Conservation (phyloP, 345 rosid species). For the Eucalyptus erythrocorys region DNA sequence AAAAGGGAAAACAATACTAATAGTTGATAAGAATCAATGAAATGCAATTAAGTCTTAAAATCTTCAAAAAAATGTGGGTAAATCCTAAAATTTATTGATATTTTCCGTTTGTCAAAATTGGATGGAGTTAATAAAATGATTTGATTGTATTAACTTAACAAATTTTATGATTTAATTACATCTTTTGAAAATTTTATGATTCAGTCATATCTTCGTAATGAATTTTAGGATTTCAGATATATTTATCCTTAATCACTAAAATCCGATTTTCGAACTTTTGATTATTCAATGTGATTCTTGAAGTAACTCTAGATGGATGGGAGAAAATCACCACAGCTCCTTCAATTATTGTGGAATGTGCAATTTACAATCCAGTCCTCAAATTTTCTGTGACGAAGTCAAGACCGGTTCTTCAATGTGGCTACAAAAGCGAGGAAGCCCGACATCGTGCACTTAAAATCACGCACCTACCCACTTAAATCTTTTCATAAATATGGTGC, state of each 20-base stretch:
- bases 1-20: too few species aligned
- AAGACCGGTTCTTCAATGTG: not conserved
- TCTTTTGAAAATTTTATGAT: too few species aligned
- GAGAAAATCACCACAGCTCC: not conserved
- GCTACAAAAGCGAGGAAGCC: not conserved
- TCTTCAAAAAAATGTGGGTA: too few species aligned
- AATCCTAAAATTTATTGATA: too few species aligned
- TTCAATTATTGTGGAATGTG: not conserved
- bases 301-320: rapidly evolving
- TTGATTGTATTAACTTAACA: rapidly evolving
- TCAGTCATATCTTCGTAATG: rapidly evolving
- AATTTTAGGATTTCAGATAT: rapidly evolving
- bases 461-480: not conserved
- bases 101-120: too few species aligned
- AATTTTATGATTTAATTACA: too few species aligned
- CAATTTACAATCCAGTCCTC: not conserved
- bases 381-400: not conserved
- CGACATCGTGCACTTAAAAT: not conserved
- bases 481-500: not conserved
- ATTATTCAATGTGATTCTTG: not conserved
- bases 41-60: too few species aligned
- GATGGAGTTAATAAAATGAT: rapidly evolving
- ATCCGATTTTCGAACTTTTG: rapidly evolving
- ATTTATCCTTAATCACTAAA: not conserved
- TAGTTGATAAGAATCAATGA: rapidly evolving